Conservation (phyloP, 1,284 basidiomycete genomes). For the Puccinia novopanici region DNA sequence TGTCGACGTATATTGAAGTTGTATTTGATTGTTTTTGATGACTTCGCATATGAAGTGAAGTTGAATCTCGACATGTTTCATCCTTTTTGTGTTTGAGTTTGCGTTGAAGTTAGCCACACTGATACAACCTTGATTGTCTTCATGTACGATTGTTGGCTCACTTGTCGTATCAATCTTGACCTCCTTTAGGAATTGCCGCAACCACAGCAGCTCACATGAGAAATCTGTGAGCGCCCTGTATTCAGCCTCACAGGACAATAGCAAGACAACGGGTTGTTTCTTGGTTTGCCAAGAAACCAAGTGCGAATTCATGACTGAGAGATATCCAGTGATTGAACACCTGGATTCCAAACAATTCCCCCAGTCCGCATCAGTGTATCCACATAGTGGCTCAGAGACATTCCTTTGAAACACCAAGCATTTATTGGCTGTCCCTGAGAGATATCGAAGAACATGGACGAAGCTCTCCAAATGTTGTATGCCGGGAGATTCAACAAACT, state of each 20-base stretch:
- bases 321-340: conserved; percentile 3
- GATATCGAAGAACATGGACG: conserved; percentile 14
- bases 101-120: too few relatives aligned
- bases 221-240: conserved; percentile 10
- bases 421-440: background rate
- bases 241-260: conserved; percentile 15
- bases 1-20: too few relatives aligned
- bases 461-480: background rate
- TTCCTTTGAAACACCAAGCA: background rate
- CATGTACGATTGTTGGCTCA: too few relatives aligned
- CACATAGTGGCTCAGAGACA: background rate
- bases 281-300: background rate
- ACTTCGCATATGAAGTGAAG: too few relatives aligned
- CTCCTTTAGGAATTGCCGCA: background rate
- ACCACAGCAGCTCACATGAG: conserved; percentile 8
- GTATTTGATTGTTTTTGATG: too few relatives aligned
- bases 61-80: too few relatives aligned
- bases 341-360: background rate
- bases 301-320: background rate
- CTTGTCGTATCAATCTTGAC: too few relatives aligned
- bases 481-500: background rate
- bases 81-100: too few relatives aligned
- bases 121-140: too few relatives aligned
- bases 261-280: conserved; percentile 8
- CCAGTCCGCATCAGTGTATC: conserved; percentile 24